Percentiles rank a stretch among this genome's conserved stretches.
These are phyloP conservation scores for Phytophthora colocasiae DNA, from an alignment of 352 stramenopile species.

Conservation along the genomic window DNA sequence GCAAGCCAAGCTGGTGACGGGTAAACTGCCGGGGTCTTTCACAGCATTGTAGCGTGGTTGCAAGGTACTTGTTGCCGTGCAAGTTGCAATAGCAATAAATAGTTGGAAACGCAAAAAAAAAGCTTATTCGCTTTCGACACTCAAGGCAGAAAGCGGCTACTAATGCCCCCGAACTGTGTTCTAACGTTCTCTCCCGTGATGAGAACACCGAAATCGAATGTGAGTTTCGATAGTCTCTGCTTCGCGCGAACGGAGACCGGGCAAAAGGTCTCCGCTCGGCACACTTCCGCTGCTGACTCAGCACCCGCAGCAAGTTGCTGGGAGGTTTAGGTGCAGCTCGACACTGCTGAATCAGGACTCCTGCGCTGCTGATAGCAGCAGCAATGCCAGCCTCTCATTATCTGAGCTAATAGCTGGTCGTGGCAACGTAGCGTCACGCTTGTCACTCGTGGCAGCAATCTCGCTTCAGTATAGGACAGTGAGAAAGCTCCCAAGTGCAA, in stretches of 20 bases:
- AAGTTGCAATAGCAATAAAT: conserved; percentile 5
- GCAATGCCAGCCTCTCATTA: background rate
- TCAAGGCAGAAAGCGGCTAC: background rate
- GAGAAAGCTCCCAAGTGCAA: background rate
- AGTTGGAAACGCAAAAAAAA: conserved; percentile 1
- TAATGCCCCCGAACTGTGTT: background rate
- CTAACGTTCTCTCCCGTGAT: conserved; percentile 17
- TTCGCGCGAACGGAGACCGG: conserved; percentile 12
- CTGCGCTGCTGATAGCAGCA: background rate
- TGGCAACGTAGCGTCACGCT: conserved; percentile 9
- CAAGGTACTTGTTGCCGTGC: conserved; percentile 1
- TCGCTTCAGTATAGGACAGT: conserved; percentile 14
- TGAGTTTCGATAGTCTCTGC: conserved; percentile 10
- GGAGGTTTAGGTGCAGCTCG: conserved; percentile 4
- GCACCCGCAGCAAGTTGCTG: background rate
- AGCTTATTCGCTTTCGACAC: conserved; percentile 16
- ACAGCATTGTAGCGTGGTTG: conserved; percentile 13
- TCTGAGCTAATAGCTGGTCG: conserved; percentile 1
- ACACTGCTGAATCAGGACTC: too few species aligned
- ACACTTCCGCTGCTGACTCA: conserved; percentile 3
- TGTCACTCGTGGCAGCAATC: background rate
- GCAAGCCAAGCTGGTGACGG: background rate
- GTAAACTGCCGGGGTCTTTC: background rate
- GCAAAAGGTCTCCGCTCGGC: background rate
- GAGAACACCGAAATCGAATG: conserved; percentile 19